These are phyloP conservation scores for Xerocomus potaroensis DNA, from an alignment of 768 basidiomycete species.

Conservation along the genomic window DNA sequence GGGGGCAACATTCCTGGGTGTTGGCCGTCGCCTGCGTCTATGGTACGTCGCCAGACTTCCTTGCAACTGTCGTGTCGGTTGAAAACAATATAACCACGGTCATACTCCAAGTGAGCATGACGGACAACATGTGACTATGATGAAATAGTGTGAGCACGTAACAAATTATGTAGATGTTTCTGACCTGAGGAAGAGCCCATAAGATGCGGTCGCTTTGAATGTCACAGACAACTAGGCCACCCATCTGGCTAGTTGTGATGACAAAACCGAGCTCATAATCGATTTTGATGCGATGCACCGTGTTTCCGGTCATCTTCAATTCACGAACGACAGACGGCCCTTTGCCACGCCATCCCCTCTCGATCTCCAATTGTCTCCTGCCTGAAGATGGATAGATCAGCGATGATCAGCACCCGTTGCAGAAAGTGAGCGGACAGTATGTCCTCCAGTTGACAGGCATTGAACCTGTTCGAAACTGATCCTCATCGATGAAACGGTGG, in stretches of 20 bases:
- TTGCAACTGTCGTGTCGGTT: conserved; percentile 53
- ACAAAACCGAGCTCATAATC: conserved; percentile 59
- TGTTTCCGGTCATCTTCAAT: conserved; percentile 31
- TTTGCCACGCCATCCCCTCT: conserved; percentile 53
- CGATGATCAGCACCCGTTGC: not conserved
- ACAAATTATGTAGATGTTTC: no score
- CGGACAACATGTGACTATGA: conserved; percentile 9
- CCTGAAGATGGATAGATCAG: conserved; percentile 36
- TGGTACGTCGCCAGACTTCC: conserved; percentile 64
- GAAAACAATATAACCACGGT: conserved; percentile 65
- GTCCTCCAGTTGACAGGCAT: conserved; percentile 50
- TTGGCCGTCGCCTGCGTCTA: conserved; percentile 28
- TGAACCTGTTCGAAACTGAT: no score
- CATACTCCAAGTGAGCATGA: conserved; percentile 72
- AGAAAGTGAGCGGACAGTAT: conserved; percentile 43
- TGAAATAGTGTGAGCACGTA: conserved; percentile 4
- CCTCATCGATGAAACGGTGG: conserved; percentile 42
- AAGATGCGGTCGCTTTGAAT: conserved; percentile 43
- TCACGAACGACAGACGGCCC: conserved; percentile 38
- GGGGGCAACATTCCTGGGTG: conserved; percentile 30
- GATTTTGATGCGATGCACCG: conserved; percentile 72
- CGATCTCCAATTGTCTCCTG: conserved; percentile 39
- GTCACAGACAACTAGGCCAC: conserved; percentile 59
- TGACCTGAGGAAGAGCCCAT: conserved; percentile 61
- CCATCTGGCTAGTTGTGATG: conserved; percentile 50